These are phyloP conservation scores for Coccomyxa sp. DNA, from an alignment of 139 green algal genomes.

Conservation along the genomic window DNA sequence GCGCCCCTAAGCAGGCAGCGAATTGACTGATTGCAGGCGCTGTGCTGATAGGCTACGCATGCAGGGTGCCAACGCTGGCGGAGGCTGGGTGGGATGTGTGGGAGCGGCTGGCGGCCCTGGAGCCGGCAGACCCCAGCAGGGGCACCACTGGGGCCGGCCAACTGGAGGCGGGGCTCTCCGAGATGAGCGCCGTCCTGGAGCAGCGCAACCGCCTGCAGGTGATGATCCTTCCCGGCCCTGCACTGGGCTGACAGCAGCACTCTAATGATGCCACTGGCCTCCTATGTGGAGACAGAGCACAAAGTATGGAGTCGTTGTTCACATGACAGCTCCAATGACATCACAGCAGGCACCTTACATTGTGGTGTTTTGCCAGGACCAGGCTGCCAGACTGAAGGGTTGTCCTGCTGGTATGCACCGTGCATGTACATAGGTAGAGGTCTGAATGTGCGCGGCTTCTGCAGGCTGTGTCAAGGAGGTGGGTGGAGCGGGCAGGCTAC, in stretches of 20 bases:
- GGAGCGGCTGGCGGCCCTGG: constrained; percentile 12
- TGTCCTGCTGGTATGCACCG: too few relatives aligned
- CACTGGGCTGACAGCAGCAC: too few relatives aligned
- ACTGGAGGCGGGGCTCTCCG: not conserved
- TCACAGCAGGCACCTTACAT: too few relatives aligned
- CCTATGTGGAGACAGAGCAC: too few relatives aligned
- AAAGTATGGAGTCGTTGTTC: too few relatives aligned
- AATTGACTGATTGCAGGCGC: not conserved
- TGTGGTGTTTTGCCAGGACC: too few relatives aligned
- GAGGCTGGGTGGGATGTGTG: constrained; percentile 33
- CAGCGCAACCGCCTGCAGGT: constrained; percentile 31
- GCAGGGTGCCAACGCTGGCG: not conserved
- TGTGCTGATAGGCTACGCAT: not conserved
- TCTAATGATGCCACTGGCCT: too few relatives aligned
- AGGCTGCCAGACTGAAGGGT: too few relatives aligned
- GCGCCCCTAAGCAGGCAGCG: too few relatives aligned
- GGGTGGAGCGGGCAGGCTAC: constrained; percentile 6
- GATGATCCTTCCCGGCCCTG: too few relatives aligned
- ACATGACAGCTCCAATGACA: too few relatives aligned
- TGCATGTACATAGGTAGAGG: too few relatives aligned
- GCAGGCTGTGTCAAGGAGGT: not conserved
- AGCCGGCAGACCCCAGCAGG: not conserved
- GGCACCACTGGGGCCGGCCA: not conserved
- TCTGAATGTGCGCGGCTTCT: not conserved
- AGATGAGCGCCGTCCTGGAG: constrained; percentile 25